Evolutionary conservation across 1,284 basidiomycete species (phyloP).

Genomic region (Anthracocystis walkeri): DNA sequence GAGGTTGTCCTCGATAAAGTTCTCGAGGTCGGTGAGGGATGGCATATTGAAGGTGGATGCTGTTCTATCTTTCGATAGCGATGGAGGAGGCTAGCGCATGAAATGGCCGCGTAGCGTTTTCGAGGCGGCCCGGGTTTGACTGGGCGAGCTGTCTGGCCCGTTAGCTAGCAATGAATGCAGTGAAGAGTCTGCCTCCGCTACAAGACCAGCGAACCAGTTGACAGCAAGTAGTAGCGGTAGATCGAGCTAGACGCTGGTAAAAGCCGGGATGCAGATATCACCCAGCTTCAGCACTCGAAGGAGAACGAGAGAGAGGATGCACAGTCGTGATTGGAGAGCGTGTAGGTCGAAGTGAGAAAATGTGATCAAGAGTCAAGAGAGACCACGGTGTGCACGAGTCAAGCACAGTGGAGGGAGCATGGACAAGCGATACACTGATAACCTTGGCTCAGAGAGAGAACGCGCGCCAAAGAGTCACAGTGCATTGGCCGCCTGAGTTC

Average conservation of each 20-base stretch:
- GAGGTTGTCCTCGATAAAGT: slow-evolving; percentile 59
- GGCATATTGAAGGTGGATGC: slow-evolving; percentile 39
- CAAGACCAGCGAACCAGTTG: too few relatives aligned
- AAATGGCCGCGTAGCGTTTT: neutral
- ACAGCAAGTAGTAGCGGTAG: too few relatives aligned
- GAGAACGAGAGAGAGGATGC: neutral
- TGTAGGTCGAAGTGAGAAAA: neutral
- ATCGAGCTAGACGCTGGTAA: too few relatives aligned
- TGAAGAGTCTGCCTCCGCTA: too few relatives aligned
- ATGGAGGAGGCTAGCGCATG: neutral
- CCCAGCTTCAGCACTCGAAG: too few relatives aligned
- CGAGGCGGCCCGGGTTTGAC: neutral
- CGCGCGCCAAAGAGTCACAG: slow-evolving; percentile 32
- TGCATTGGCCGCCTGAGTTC: slow-evolving; percentile 13
- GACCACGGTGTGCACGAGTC: neutral
- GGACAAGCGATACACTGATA: neutral
- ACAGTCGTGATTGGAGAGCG: neutral
- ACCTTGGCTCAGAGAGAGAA: neutral
- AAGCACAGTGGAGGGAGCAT: neutral
- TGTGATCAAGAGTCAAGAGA: slow-evolving; percentile 1
- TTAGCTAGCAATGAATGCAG: too few relatives aligned
- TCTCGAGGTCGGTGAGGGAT: slow-evolving; percentile 59
- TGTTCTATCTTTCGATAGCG: neutral
- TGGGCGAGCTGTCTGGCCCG: too few relatives aligned
- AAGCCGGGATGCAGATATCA: too few relatives aligned